phyloP scores from a whole-genome alignment of 371 early-diverging fungal genomes.

The Basidiobolus meristosporus region DNA sequence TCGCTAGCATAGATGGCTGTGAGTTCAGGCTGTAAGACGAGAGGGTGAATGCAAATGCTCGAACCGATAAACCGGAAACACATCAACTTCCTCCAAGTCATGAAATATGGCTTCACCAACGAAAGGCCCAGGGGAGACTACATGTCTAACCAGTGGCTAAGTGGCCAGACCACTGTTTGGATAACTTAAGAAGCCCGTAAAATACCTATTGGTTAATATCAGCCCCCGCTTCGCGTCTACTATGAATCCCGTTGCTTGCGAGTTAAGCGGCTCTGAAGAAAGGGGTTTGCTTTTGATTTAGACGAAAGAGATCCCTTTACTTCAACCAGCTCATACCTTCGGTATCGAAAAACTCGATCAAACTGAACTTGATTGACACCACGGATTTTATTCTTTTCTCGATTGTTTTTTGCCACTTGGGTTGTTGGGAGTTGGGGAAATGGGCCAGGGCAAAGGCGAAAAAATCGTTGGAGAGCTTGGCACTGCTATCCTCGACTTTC shows the following conservation, averaged over 20 bases:
- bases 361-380: slow-evolving; percentile 51
- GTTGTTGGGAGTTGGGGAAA: too few relatives aligned
- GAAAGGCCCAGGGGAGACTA: slow-evolving; percentile 69
- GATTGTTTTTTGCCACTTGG: slow-evolving; percentile 38
- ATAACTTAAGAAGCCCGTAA: too few relatives aligned
- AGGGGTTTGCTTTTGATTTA: background rate
- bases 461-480: too few relatives aligned
- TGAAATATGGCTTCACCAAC: slow-evolving; percentile 60
- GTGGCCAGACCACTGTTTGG: too few relatives aligned
- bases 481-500: too few relatives aligned
- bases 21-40: too few relatives aligned
- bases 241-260: slow-evolving; percentile 76
- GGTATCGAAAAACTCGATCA: slow-evolving; percentile 59
- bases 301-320: too few relatives aligned
- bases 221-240: slow-evolving; percentile 74
- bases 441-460: too few relatives aligned
- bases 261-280: slow-evolving; percentile 10
- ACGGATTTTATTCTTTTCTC: slow-evolving; percentile 50
- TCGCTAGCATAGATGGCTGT: too few relatives aligned
- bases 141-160: too few relatives aligned
- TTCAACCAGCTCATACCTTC: slow-evolving; percentile 19
- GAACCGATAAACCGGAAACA: slow-evolving; percentile 46
- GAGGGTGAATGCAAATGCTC: too few relatives aligned
- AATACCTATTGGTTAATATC: slow-evolving; percentile 78
- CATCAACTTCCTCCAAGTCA: slow-evolving; percentile 74